Evolutionary conservation across 2,329 filamentous ascomycete species (phyloP), one percentile per base, ranked within the genome.

Genomic region (Fusarium keratoplasticum): DNA sequence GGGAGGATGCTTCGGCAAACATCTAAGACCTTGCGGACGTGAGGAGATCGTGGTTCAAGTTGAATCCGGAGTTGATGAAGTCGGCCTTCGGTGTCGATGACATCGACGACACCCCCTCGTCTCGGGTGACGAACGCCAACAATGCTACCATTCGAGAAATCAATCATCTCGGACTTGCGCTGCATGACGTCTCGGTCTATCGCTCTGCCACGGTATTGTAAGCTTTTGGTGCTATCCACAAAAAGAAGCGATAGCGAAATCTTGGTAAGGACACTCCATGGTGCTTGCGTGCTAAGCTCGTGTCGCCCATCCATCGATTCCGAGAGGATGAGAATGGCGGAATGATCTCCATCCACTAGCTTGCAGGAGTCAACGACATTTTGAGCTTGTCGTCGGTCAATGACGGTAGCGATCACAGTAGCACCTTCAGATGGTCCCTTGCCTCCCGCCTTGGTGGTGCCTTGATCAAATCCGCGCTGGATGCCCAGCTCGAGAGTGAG

Each of bases 351-450:
- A 80, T 95, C 93, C 6, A 87, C 85, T 50, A 95, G 81, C 76
- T 91, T 93, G 81, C 92, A 94, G 8, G 92, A 93, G 82, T 95
- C 93, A 29, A 91, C 87, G 18, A 95, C 90, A 71, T 90, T 91
- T 65, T 92, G 87, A 10, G 90, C 90, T 76, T 91, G 89, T 61
- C 89, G 86, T 35, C 88, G 83, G 59, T 89, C 86, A 2, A 87
- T 85, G 36, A 82, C 78, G 9, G 79, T 73, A n/a, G 83, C 67
- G 25, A 78, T 73, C n/a, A 82, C 77, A 31, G 65, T 73, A 18
- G 77, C 67, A 8, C 72, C 69, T 13, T 75, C 72, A 5, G 71
- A 54, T 18, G 47, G 44, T 16, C 70, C 71, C 54, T 81, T 79
- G 33, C 69, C 71, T 6, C 72, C 74, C 27, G 59, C 59, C 27